Evolutionary conservation across 805 yeast species (phyloP).

Genomic region (Metschnikowia proteae): DNA sequence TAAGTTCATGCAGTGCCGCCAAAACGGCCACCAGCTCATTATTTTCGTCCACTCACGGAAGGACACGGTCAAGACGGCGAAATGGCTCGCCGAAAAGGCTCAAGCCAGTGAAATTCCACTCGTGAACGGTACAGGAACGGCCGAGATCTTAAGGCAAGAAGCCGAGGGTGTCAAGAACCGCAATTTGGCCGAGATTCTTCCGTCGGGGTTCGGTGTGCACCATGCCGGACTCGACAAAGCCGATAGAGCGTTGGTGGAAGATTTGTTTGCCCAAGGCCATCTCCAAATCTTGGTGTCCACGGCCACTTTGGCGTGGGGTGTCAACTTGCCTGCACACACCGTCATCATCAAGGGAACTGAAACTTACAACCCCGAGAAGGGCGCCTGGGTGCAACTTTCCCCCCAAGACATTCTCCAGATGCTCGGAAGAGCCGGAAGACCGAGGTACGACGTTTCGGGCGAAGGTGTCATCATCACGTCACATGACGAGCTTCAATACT

Average conservation of each 20-base stretch:
- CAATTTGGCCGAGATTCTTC: constrained; percentile 55
- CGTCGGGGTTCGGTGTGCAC: constrained; percentile 80
- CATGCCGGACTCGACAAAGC: constrained; percentile 80
- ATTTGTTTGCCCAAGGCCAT: constrained; percentile 82
- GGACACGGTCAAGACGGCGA: constrained; percentile 84
- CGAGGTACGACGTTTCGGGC: constrained; percentile 87
- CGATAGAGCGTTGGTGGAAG: constrained; percentile 79
- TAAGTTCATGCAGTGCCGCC: constrained; percentile 53
- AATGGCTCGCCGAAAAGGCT: constrained; percentile 61
- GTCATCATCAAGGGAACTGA: constrained; percentile 91
- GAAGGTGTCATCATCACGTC: constrained; percentile 91
- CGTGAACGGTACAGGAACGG: constrained; percentile 51
- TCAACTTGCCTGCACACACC: constrained; percentile 74
- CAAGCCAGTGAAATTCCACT: constrained; percentile 36
- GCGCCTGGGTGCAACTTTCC: constrained; percentile 85
- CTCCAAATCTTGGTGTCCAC: constrained; percentile 77
- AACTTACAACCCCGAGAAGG: constrained; percentile 85
- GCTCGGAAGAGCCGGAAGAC: constrained; percentile 99
- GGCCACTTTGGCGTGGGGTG: constrained; percentile 87
- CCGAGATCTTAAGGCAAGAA: constrained; percentile 62
- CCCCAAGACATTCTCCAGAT: constrained; percentile 94
- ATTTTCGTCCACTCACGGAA: constrained; percentile 92
- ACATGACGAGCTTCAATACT: constrained; percentile 81
- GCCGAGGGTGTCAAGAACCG: constrained; percentile 51
- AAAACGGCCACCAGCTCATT: constrained; percentile 72